Percentiles rank a stretch among this genome's conserved stretches.
Evolutionary conservation across 116 monocot species (phyloP).

Genomic region (Trichopus zeylanicus): DNA sequence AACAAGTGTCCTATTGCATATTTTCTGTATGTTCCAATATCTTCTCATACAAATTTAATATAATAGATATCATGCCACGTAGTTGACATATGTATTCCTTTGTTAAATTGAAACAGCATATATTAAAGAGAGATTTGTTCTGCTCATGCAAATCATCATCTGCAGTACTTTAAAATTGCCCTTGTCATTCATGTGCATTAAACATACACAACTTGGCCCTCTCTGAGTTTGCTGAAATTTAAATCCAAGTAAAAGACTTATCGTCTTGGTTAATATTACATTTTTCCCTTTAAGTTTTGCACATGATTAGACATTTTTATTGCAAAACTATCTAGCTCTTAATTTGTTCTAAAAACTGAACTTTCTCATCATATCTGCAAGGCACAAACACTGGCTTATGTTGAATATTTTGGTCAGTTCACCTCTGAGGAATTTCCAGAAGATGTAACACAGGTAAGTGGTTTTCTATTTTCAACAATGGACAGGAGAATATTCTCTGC

Average conservation of each 20-base stretch:
- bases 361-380: conserved; percentile 9
- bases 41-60: no score
- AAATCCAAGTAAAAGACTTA: no score
- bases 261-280: no score
- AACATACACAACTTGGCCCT: neutral
- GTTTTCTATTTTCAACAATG: conserved; percentile 1
- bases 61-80: no score
- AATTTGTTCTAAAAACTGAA: neutral
- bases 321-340: conserved; percentile 1
- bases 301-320: no score
- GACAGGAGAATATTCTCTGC: neutral
- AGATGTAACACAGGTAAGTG: conserved; percentile 80
- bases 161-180: neutral
- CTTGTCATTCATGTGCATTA: neutral
- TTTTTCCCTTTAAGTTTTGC: no score
- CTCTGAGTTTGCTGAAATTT: neutral
- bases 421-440: conserved; percentile 88
- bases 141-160: neutral
- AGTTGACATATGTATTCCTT: no score
- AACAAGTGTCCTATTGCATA: no score
- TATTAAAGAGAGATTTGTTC: no score
- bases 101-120: no score
- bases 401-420: conserved; percentile 91
- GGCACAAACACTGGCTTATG: conserved; percentile 94
- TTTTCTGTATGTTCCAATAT: no score